phyloP scores from a whole-genome alignment of 2,329 filamentous ascomycete species.

The Gremmenia infestans region DNA sequence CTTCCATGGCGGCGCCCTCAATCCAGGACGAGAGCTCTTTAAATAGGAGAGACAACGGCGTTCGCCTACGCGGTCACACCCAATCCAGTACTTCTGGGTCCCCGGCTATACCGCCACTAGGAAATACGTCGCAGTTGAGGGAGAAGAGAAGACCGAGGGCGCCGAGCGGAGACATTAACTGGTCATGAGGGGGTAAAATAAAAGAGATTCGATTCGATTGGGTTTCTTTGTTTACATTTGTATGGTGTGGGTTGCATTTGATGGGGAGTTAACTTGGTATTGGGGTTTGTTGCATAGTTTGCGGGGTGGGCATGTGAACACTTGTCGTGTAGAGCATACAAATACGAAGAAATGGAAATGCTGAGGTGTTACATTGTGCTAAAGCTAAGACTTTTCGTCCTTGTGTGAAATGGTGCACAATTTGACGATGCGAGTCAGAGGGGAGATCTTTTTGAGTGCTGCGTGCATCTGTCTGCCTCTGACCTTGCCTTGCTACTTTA shows the following conservation, averaged over 20 bases:
- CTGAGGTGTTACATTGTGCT: background rate
- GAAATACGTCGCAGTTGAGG: conserved; percentile 23
- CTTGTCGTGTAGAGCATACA: background rate
- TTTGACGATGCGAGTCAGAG: too few species aligned
- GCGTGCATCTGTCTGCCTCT: too few species aligned
- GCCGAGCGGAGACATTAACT: conserved; percentile 32
- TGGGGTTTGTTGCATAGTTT: conserved; percentile 9
- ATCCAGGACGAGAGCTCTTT: conserved; percentile 8
- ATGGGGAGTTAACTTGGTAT: conserved; percentile 1
- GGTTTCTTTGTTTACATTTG: background rate
- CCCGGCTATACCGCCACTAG: conserved; percentile 4
- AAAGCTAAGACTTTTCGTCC: too few species aligned
- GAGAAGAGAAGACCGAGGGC: conserved; percentile 27
- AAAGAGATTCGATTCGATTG: background rate
- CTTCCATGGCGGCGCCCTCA: conserved; percentile 25
- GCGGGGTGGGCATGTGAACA: conserved; percentile 1
- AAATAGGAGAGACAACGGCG: conserved; percentile 16
- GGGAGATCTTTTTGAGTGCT: too few species aligned
- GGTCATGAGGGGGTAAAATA: conserved; percentile 22
- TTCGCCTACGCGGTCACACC: conserved; percentile 20
- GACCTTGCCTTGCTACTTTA: too few species aligned
- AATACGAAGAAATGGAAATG: background rate
- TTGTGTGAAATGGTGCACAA: too few species aligned
- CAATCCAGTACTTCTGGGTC: conserved; percentile 14
- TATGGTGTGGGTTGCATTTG: conserved; percentile 7